phyloP scores from a whole-genome alignment of 768 basidiomycete species.

The Suillus discolor region DNA sequence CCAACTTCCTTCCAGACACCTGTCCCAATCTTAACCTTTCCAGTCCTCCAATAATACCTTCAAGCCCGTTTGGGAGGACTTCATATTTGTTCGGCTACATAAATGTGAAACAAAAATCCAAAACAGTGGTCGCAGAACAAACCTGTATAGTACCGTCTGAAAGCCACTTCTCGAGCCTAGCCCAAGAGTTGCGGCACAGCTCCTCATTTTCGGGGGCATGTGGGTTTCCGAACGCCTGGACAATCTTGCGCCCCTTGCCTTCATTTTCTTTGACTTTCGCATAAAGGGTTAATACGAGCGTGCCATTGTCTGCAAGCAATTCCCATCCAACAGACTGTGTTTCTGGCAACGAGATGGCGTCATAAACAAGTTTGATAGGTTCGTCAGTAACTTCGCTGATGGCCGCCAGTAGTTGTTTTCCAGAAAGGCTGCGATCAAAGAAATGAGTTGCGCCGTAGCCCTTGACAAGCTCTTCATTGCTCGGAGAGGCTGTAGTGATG shows the following conservation, averaged over 20 bases:
- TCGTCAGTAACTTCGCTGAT: constrained; percentile 30
- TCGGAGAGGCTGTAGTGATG: constrained; percentile 40
- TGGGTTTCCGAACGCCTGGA: constrained; percentile 28
- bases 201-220: constrained; percentile 19
- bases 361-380: constrained; percentile 29
- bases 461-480: constrained; percentile 33
- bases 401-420: constrained; percentile 18
- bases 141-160: constrained; percentile 31
- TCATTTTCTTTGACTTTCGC: constrained; percentile 26
- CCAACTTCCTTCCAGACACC: constrained; percentile 46
- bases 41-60: constrained; percentile 39
- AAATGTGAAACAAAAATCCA: constrained; percentile 5
- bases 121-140: neutral
- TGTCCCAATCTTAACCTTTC: constrained; percentile 36
- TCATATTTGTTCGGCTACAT: constrained; percentile 42
- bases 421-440: constrained; percentile 33
- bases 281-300: constrained; percentile 31
- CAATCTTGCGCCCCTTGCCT: constrained; percentile 20
- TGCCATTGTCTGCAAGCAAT: constrained; percentile 35
- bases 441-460: constrained; percentile 43
- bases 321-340: constrained; percentile 39
- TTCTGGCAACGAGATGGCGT: constrained; percentile 33
- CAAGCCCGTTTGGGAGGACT: constrained; percentile 42
- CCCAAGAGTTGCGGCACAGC: constrained; percentile 25
- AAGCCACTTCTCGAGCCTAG: constrained; percentile 24